phyloP scores from a whole-genome alignment of 23 red algal species.

The Gracilaria vermiculophylla region DNA sequence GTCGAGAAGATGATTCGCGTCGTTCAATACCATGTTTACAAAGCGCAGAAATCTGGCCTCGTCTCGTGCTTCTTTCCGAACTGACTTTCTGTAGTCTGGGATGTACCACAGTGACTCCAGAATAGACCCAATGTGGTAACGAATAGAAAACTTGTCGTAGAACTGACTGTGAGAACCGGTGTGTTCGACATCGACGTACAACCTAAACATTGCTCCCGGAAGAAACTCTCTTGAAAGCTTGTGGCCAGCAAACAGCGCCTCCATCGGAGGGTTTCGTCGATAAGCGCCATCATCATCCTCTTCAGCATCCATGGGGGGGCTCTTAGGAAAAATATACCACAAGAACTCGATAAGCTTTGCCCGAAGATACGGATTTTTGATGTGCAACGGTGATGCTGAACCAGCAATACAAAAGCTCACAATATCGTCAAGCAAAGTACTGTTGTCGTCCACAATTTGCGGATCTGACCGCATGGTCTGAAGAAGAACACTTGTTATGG shows the following conservation, averaged over 20 bases:
- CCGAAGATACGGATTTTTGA: conserved; percentile 92
- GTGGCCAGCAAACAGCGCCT: conserved; percentile 74
- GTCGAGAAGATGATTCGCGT: conserved; percentile 95
- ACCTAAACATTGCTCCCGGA: conserved; percentile 78
- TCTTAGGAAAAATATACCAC: conserved; percentile 59
- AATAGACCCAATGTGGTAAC: conserved; percentile 85
- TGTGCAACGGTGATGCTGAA: conserved; percentile 77
- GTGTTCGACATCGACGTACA: conserved; percentile 97
- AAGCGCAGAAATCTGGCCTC: conserved; percentile 82
- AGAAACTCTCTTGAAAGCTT: conserved; percentile 67
- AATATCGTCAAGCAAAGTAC: conserved; percentile 61
- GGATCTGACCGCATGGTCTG: conserved; percentile 54
- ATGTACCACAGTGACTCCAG: conserved; percentile 86
- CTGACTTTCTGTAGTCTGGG: conserved; percentile 68
- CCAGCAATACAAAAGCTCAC: conserved; percentile 74
- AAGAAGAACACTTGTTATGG: conserved; percentile 73
- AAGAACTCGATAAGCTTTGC: conserved; percentile 88
- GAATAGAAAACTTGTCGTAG: conserved; percentile 98
- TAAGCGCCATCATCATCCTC: conserved; percentile 30
- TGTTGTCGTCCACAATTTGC: conserved; percentile 57
- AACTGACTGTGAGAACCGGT: conserved; percentile 95
- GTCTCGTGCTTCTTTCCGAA: conserved; percentile 73
- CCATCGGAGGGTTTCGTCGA: conserved; percentile 60
- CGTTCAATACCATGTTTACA: conserved; percentile 98
- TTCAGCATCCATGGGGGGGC: conserved; percentile 14